These are phyloP conservation scores for Blastocystis sp. DNA, from an alignment of 352 stramenopile genomes.

Conservation along the genomic window DNA sequence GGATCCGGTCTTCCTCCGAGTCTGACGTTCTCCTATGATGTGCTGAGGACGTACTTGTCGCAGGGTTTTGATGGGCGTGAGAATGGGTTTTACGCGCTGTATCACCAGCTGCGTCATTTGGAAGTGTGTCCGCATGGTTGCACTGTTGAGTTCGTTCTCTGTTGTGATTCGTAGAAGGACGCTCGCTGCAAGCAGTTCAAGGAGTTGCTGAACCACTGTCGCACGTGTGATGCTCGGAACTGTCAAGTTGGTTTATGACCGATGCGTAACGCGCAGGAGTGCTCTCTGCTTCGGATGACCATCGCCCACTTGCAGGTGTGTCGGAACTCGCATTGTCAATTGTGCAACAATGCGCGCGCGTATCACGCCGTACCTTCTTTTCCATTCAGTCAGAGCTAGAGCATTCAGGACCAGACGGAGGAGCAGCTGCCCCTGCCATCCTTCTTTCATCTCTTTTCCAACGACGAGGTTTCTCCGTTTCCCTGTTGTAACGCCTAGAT, in stretches of 20 bases:
- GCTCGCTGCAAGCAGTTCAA: constrained; percentile 34
- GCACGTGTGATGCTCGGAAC: background rate
- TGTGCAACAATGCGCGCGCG: background rate
- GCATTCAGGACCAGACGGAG: background rate
- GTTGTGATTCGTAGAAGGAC: constrained; percentile 26
- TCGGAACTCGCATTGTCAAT: background rate
- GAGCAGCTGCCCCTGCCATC: background rate
- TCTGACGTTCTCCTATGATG: background rate
- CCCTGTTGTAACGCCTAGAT: background rate
- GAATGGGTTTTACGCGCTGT: background rate
- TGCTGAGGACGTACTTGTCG: background rate
- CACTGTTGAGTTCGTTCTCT: background rate
- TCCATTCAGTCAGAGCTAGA: background rate
- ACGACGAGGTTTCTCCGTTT: background rate
- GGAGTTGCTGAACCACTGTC: background rate
- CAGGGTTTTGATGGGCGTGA: background rate
- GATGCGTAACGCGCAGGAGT: background rate
- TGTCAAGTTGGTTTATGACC: background rate
- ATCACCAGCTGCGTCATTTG: constrained; percentile 37
- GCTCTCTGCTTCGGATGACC: background rate
- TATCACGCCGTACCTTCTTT: constrained; percentile 9
- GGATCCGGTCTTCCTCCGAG: background rate
- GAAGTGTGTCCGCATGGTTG: constrained; percentile 11
- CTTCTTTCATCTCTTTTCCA: background rate
- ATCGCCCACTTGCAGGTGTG: constrained; percentile 47